phyloP scores from a whole-genome alignment of 2,329 filamentous ascomycete genomes.

The Ascomycota sp. region DNA sequence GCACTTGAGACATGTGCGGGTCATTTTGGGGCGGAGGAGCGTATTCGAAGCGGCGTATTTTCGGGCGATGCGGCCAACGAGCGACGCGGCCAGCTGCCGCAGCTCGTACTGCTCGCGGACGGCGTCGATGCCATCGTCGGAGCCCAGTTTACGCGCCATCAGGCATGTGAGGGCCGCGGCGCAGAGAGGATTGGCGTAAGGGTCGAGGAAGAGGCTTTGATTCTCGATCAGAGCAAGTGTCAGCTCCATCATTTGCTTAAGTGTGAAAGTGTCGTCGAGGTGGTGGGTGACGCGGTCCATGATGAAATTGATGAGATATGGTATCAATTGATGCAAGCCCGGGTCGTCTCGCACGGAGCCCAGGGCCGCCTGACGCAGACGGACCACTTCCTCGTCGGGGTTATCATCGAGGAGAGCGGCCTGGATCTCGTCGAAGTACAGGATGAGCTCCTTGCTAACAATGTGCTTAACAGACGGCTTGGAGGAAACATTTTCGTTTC shows the following conservation, averaged over 20 bases:
- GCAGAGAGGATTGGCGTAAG: conserved; percentile 43
- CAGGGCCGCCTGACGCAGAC: conserved; percentile 62
- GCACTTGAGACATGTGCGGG: conserved; percentile 77
- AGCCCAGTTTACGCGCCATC: conserved; percentile 53
- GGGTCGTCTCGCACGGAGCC: conserved; percentile 73
- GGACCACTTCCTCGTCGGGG: conserved; percentile 50
- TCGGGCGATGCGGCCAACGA: conserved; percentile 55
- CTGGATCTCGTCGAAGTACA: conserved; percentile 93
- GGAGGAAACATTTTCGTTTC: conserved; percentile 61
- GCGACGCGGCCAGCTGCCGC: conserved; percentile 60
- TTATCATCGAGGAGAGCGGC: conserved; percentile 70
- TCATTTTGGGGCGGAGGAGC: conserved; percentile 67
- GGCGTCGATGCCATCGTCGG: conserved; percentile 26
- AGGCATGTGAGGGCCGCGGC: conserved; percentile 82
- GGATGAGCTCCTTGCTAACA: conserved; percentile 79
- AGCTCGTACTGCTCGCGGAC: conserved; percentile 50
- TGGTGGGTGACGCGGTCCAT: conserved; percentile 89
- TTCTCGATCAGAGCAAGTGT: conserved; percentile 69
- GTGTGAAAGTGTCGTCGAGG: conserved; percentile 68
- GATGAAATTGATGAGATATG: conserved; percentile 91
- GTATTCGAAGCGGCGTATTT: conserved; percentile 67
- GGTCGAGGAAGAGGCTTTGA: conserved; percentile 47
- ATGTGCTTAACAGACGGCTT: conserved; percentile 90
- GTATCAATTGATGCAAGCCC: conserved; percentile 80
- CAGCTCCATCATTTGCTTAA: conserved; percentile 83